Evolutionary conservation across 352 stramenopile genomes (phyloP), one percentile per base, ranked within the genome.

Genomic region (Pythium grandisporangium): DNA sequence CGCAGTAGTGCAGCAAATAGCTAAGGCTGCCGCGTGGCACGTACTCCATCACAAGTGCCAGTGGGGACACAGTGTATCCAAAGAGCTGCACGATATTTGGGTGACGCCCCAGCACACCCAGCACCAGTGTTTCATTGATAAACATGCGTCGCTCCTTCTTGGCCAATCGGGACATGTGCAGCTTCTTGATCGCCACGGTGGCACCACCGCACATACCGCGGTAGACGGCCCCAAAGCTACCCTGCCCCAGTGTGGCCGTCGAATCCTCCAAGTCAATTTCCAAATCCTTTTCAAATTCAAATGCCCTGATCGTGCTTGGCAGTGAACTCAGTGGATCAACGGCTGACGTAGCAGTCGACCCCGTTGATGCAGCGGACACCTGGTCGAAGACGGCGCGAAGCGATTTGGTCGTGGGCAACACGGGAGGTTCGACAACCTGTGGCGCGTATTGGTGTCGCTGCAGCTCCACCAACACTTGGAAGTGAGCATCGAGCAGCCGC

Each of bases 61-160:
- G 21, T 17, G 60, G 60, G 12, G 45, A 48, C 3, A 70, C 42
- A 10, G 60, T 63, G 45, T 54, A 66, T 10, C 55, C 55, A 33
- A 56, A 46, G 4, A 70, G 36, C 46, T 58, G 42, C 4, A 70
- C 60, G 26, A 70, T 61, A 16, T 70, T 66, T n/a, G 56, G 56
- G 42, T 70, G 56, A n/a, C 50, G 44, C 10, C 60, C 60, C 0
- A 70, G 56, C 45, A 58, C 42, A 3, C 52, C 60, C 26, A 70
- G 53, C 27, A 70, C 54, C 6, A 57, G 29, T 6, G 49, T 58
- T 33, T 70, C 56, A 3, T 57, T 57, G 6, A 61, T 50, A 34
- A 66, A 64, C 56, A 63, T 61, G n/a, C 51, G 51, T 11, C 49
- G 42, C 0, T 70, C 60, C 23, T 62, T 64, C 34, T 63, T 66